Conservation (phyloP, 495 filamentous ascomycete species). For the Margaritispora aquatica region DNA sequence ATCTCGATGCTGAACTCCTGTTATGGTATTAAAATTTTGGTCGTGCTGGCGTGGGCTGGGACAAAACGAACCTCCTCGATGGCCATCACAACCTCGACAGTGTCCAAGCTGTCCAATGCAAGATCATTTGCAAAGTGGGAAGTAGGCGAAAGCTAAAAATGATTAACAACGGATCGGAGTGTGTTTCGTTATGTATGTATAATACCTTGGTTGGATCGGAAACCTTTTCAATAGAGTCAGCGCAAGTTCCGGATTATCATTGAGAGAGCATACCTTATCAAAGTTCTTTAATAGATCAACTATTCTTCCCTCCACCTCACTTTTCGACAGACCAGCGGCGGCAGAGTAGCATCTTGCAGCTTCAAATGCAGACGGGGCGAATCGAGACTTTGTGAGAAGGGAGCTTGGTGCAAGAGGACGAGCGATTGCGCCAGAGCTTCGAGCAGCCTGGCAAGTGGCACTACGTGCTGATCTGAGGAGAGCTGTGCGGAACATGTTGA, state of each 20-base stretch:
- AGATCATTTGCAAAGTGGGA: conserved; percentile 96
- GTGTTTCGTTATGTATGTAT: conserved; percentile 9
- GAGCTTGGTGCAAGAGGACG: conserved; percentile 48
- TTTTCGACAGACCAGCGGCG: conserved; percentile 64
- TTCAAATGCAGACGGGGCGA: conserved; percentile 47
- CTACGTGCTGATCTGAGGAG: conserved; percentile 59
- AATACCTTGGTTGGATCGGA: conserved; percentile 70
- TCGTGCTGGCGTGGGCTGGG: background rate
- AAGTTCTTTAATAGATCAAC: conserved; percentile 87
- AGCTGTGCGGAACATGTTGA: conserved; percentile 80
- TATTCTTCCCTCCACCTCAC: conserved; percentile 89
- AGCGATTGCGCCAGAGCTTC: conserved; percentile 50
- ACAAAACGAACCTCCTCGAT: conserved; percentile 89
- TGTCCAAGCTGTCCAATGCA: conserved; percentile 93
- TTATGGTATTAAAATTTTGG: conserved; percentile 13
- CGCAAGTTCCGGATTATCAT: conserved; percentile 83
- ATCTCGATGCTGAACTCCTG: conserved; percentile 99
- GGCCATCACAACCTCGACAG: conserved; percentile 98
- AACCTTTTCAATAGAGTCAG: conserved; percentile 76
- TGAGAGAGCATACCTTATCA: conserved; percentile 75
- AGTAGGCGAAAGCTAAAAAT: conserved; percentile 60
- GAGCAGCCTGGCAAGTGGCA: conserved; percentile 43
- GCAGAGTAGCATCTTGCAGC: conserved; percentile 81
- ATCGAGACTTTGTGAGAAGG: conserved; percentile 42
- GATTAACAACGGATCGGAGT: conserved; percentile 23